These are phyloP conservation scores for Colletotrichum sp. DNA, from an alignment of 2,329 filamentous ascomycete genomes.

Conservation along the genomic window DNA sequence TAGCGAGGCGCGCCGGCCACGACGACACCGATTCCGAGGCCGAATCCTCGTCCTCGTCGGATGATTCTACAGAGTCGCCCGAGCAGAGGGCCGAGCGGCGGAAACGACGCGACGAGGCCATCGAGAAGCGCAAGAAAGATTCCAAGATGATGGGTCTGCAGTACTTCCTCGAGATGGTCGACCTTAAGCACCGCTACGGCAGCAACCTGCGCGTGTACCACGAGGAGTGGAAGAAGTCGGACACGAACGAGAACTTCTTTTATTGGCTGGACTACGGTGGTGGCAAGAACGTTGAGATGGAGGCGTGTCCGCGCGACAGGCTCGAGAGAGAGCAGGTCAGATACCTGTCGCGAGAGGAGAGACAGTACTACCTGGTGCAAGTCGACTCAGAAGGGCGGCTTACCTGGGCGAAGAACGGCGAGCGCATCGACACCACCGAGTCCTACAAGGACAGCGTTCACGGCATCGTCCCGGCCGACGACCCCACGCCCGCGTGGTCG, in stretches of 20 bases:
- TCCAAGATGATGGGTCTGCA: conserved; percentile 84
- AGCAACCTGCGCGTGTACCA: conserved; percentile 84
- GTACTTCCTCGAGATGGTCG: conserved; percentile 87
- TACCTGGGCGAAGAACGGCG: conserved; percentile 86
- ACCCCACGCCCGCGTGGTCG: conserved; percentile 61
- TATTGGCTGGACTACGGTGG: conserved; percentile 90
- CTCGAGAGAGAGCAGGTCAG: conserved; percentile 82
- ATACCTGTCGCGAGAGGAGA: conserved; percentile 83
- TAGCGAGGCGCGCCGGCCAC: conserved; percentile 74
- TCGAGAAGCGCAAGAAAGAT: conserved; percentile 64
- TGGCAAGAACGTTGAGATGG: conserved; percentile 72
- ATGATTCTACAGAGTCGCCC: conserved; percentile 34
- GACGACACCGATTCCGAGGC: conserved; percentile 63
- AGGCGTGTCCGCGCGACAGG: conserved; percentile 73
- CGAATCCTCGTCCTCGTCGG: conserved; percentile 33
- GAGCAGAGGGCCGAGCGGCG: conserved; percentile 43
- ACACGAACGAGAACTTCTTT: conserved; percentile 89
- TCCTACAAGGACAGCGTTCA: conserved; percentile 81
- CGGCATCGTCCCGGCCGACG: conserved; percentile 70
- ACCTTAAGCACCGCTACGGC: conserved; percentile 86
- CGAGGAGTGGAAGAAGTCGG: conserved; percentile 77
- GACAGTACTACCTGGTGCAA: conserved; percentile 79
- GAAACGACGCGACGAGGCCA: conserved; percentile 52
- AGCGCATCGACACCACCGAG: conserved; percentile 76
- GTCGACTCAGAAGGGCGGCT: conserved; percentile 77